Evolutionary conservation across 1,284 basidiomycete species (phyloP).

Genomic region (Apiotrichum domesticum): DNA sequence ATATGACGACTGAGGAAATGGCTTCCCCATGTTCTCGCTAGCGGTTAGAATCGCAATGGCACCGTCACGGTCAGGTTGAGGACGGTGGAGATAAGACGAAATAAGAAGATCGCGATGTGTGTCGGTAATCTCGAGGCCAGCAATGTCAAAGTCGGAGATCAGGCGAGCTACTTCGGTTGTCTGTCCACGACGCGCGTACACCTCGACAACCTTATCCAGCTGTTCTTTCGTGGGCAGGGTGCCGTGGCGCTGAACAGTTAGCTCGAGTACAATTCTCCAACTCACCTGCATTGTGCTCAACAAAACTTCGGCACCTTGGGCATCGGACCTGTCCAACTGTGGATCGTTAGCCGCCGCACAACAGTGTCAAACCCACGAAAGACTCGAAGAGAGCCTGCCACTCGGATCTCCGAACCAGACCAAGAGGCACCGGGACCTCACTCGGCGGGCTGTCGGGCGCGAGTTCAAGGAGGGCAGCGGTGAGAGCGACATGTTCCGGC

Average conservation of each 20-base stretch:
- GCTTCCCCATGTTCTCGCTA: constrained; percentile 38
- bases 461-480: constrained; percentile 5
- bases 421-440: constrained; percentile 25
- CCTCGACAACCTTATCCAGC: constrained; percentile 16
- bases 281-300: constrained; percentile 17
- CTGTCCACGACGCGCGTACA: constrained; percentile 21
- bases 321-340: constrained; percentile 8
- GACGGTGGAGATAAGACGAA: constrained; percentile 19
- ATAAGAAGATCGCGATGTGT: constrained; percentile 31
- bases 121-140: constrained; percentile 15
- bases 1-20: constrained; percentile 46
- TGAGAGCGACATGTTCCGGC: constrained; percentile 18
- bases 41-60: constrained; percentile 40
- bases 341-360: background rate
- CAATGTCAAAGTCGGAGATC: constrained; percentile 18
- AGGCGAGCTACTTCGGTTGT: constrained; percentile 21
- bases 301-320: constrained; percentile 12
- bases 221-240: constrained; percentile 4
- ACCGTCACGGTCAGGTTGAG: constrained; percentile 23
- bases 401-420: constrained; percentile 30
- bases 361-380: constrained; percentile 18
- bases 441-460: background rate
- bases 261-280: background rate
- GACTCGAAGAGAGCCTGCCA: constrained; percentile 38
- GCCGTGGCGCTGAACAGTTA: constrained; percentile 13